Evolutionary conservation across 1,284 basidiomycete species (phyloP).

Genomic region (Fomes fomentarius): DNA sequence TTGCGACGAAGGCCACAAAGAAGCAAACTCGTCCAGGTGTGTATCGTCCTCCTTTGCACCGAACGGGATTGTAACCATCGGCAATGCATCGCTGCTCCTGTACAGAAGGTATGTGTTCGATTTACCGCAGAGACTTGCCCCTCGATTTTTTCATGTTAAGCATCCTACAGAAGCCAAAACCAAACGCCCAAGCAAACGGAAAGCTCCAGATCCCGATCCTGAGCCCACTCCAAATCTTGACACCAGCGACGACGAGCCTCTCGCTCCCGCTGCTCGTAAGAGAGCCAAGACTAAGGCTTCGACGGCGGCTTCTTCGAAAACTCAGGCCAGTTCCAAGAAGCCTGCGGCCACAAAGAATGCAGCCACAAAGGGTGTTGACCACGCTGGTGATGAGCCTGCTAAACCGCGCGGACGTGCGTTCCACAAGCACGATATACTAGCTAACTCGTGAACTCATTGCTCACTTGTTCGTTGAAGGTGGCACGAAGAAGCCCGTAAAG

Average conservation of each 20-base stretch:
- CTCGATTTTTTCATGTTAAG: too few species aligned
- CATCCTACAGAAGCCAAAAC: background rate
- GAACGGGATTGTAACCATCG: background rate
- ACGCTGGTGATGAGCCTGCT: background rate
- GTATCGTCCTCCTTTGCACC: background rate
- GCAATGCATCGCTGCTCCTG: background rate
- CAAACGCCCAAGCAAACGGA: constrained; percentile 7
- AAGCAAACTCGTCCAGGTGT: background rate
- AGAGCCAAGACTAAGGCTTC: background rate
- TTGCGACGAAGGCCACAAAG: background rate
- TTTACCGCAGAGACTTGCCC: too few species aligned
- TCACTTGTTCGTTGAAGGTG: background rate
- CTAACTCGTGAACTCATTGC: background rate
- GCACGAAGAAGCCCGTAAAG: background rate
- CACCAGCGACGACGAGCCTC: constrained; percentile 10
- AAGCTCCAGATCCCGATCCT: background rate
- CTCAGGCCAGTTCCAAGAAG: background rate
- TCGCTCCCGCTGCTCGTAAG: constrained; percentile 1
- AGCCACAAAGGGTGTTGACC: background rate
- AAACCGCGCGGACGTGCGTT: background rate
- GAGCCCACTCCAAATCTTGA: background rate
- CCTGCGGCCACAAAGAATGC: background rate
- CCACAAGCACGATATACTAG: background rate
- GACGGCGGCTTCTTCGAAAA: background rate
- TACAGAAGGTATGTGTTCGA: background rate